These are phyloP conservation scores for Cajanus cajan DNA, from an alignment of 306 rosid genomes.

Conservation along the genomic window DNA sequence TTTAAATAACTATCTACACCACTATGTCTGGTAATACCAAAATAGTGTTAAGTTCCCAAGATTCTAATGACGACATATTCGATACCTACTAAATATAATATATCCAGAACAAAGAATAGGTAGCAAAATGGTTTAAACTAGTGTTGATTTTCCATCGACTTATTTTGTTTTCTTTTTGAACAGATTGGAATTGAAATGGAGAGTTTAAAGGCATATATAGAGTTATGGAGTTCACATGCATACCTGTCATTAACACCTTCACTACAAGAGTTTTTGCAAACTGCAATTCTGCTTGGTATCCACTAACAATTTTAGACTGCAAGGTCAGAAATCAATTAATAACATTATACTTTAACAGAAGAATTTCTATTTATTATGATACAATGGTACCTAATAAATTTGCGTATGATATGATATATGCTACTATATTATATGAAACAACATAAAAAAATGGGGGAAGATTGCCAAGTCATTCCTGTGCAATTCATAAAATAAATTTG, in stretches of 20 bases:
- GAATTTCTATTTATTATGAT: not conserved
- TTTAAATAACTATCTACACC: not conserved
- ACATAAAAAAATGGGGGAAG: not conserved
- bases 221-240: not conserved
- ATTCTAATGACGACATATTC: not conserved
- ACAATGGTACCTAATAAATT: not conserved
- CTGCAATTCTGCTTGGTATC: slow-evolving; percentile 45
- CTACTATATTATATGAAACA: not conserved
- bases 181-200: not conserved
- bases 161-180: not conserved
- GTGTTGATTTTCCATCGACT: not conserved
- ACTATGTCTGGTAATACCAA: not conserved
- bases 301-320: slow-evolving; percentile 50
- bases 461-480: not conserved
- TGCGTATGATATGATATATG: not conserved
- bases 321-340: not conserved
- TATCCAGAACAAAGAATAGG: not conserved
- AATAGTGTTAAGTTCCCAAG: not conserved
- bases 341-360: not conserved
- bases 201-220: not conserved
- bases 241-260: slow-evolving; percentile 45
- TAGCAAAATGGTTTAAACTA: not conserved
- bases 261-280: slow-evolving; percentile 35
- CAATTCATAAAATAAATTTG: not conserved
- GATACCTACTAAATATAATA: not conserved